Percentiles rank a stretch among this genome's conserved stretches.
Evolutionary conservation across 768 basidiomycete genomes (phyloP).

Genomic region (Lenzites betulinus): DNA sequence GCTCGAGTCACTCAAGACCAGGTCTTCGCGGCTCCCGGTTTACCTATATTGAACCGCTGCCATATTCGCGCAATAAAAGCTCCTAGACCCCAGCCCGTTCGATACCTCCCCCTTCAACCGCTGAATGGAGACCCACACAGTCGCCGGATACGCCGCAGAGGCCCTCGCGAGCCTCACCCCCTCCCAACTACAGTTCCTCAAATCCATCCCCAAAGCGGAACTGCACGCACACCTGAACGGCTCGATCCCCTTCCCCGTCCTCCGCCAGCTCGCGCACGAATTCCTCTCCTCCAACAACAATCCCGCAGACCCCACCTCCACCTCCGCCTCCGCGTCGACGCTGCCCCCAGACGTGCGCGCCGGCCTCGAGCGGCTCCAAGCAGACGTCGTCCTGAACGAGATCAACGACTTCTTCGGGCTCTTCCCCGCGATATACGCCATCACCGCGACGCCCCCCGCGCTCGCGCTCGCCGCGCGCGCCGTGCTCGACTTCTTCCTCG

Average conservation of each 20-base stretch:
- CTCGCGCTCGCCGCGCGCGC: constrained; percentile 59
- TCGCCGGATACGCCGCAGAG: constrained; percentile 38
- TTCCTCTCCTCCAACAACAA: constrained; percentile 20
- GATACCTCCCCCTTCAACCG: too few species aligned
- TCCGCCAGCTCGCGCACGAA: constrained; percentile 62
- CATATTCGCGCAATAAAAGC: too few species aligned
- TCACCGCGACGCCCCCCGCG: constrained; percentile 62
- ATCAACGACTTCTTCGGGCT: constrained; percentile 74
- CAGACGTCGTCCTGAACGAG: constrained; percentile 47
- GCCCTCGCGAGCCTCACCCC: constrained; percentile 58
- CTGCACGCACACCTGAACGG: constrained; percentile 87
- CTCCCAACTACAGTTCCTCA: constrained; percentile 59
- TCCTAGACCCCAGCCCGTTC: too few species aligned
- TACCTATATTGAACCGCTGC: too few species aligned
- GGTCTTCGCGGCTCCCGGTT: too few species aligned
- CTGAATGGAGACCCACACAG: constrained; percentile 1
- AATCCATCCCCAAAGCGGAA: constrained; percentile 75
- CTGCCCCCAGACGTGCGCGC: constrained; percentile 36
- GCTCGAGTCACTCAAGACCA: background rate
- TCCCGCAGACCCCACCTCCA: background rate
- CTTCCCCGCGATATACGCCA: constrained; percentile 77
- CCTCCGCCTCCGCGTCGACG: background rate
- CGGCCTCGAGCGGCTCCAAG: constrained; percentile 44
- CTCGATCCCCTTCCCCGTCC: constrained; percentile 67
- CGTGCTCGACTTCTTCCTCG: constrained; percentile 67